Percentiles rank a stretch among this genome's conserved stretches.
Conservation (phyloP, 805 yeast species). For the Kuraishia cidri region DNA sequence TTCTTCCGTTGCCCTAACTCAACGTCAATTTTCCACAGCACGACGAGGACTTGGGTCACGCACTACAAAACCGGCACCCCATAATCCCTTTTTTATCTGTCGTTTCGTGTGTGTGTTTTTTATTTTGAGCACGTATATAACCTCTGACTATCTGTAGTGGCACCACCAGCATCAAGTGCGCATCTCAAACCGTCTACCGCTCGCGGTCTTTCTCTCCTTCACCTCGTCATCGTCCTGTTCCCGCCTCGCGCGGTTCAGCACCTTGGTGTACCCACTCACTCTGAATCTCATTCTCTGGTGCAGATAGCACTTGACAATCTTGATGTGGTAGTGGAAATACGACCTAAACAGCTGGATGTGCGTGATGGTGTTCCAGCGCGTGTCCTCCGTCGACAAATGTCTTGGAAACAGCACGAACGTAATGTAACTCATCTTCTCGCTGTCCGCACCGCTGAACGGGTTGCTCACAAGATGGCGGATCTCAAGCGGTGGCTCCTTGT, state of each 20-base stretch:
- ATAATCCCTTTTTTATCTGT: too few species aligned
- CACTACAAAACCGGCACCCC: too few species aligned
- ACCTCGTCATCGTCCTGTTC: constrained; percentile 71
- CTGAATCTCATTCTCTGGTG: constrained; percentile 98
- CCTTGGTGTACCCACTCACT: constrained; percentile 89
- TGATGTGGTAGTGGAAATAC: constrained; percentile 97
- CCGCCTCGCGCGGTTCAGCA: constrained; percentile 93
- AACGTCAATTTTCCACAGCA: too few species aligned
- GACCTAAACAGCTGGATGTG: constrained; percentile 91
- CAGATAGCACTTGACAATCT: constrained; percentile 96
- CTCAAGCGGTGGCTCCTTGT: constrained; percentile 90
- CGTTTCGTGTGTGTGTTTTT: too few species aligned
- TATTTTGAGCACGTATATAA: too few species aligned
- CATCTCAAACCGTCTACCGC: constrained; percentile 64
- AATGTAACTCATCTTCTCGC: constrained; percentile 31
- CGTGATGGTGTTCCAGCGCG: constrained; percentile 76
- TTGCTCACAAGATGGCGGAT: constrained; percentile 33
- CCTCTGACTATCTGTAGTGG: too few species aligned
- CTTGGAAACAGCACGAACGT: constrained; percentile 76
- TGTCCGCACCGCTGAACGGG: constrained; percentile 25
- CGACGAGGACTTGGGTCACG: too few species aligned
- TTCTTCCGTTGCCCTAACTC: too few species aligned
- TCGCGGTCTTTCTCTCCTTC: constrained; percentile 54
- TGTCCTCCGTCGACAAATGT: constrained; percentile 54
- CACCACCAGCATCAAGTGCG: too few species aligned